phyloP scores from a whole-genome alignment of 2,329 filamentous ascomycete species.

The Bipolaris sorokiniana region DNA sequence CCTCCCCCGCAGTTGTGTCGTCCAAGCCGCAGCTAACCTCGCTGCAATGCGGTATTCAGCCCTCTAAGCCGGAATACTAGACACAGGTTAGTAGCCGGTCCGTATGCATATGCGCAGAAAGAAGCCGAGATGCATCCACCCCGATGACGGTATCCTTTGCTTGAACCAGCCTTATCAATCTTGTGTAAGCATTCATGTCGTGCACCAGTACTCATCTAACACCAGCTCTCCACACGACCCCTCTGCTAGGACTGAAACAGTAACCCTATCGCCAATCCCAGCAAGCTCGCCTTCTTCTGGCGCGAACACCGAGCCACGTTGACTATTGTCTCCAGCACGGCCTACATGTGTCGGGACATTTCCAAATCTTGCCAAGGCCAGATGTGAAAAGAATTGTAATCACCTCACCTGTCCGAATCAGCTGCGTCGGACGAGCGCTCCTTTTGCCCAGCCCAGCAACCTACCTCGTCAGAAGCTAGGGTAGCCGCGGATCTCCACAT shows the following conservation, averaged over 20 bases:
- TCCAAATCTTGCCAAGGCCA: background rate
- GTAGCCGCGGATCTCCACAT: constrained; percentile 16
- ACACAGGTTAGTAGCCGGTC: constrained; percentile 7
- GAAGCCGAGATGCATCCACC: background rate
- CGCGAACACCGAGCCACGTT: constrained; percentile 34
- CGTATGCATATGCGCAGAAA: constrained; percentile 4
- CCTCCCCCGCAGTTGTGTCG: constrained; percentile 42
- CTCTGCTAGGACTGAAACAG: constrained; percentile 31
- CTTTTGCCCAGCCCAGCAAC: constrained; percentile 35
- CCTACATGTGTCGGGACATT: background rate
- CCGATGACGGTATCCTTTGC: constrained; percentile 2
- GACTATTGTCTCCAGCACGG: constrained; percentile 3
- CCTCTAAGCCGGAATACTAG: constrained; percentile 23
- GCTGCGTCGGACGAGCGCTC: constrained; percentile 35
- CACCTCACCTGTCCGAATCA: constrained; percentile 28
- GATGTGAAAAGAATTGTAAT: constrained; percentile 2
- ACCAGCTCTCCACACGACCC: constrained; percentile 20
- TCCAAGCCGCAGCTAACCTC: constrained; percentile 23
- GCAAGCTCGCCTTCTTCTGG: constrained; percentile 45
- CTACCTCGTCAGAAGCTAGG: constrained; percentile 15
- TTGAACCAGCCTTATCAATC: constrained; percentile 3
- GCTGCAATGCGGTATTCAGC: constrained; percentile 16
- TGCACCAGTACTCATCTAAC: constrained; percentile 14
- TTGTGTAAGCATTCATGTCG: constrained; percentile 9
- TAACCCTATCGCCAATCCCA: constrained; percentile 23